Base-by-base conservation (phyloP, 78 protist species). In the Cavenderia fasciculata region DNA sequence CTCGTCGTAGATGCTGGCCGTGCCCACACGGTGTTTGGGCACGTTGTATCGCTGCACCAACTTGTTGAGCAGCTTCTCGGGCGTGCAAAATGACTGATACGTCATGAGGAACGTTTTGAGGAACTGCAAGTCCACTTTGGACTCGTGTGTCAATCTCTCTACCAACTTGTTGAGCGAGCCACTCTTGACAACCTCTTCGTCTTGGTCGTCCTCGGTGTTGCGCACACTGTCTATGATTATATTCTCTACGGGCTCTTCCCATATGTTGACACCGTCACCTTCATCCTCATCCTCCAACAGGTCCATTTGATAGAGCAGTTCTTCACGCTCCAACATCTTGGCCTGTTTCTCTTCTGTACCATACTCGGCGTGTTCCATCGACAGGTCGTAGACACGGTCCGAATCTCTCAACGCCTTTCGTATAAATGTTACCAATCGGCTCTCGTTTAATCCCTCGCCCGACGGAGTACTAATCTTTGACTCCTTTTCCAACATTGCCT, bases 101-200 rank as follows among this genome's bases (percentile, higher is more conserved):
- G 95, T 92, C 84, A 85, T 61, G 31, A 92, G 51, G 78, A 92
- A 92, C 2, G 95, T 85, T 41, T 75, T 84, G 27, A 66, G 52
- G 59, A 76, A 92, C 36, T 92, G 85, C 27, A 71, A 21, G 27
- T 92, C 95, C 34, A 71, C 77, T 18, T 75, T 86, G 0, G 87
- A 88, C n/a, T 88, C 94, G 51, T 74, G 89, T 0, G 95, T 92
- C 46, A 92, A 74, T 46, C 66, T 40, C 57, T 82, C 95, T 1
- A 92, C 88, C 61, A 92, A 65, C 65, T 74, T 59, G 59, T 92
- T 92, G 43, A 92, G 59, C 29, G 95, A 77, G 11, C 71, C 95
- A 43, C 54, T 69, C 59, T 92, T 92, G 11, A 92, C 95, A 0
- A 79, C 78, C n/a, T 92, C 95, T 19, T 77, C 94, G 18, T 59